Evolutionary conservation across 164 flowering plant genomes (phyloP), one percentile per base, ranked within the genome.

Genomic region (Piper longum): DNA sequence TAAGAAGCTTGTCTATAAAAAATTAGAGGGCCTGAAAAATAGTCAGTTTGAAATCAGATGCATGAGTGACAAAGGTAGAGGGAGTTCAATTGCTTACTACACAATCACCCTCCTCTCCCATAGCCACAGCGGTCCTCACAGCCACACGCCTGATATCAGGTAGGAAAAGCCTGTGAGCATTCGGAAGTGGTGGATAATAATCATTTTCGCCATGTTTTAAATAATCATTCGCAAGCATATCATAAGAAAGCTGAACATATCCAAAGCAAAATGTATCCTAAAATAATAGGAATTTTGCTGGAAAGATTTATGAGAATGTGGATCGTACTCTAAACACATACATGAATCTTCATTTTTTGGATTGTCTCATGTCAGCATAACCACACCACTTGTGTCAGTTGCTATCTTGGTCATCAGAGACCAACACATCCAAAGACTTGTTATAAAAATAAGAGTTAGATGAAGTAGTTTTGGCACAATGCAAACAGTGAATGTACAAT

Each of bases 101-200:
- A 80, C 89, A 72, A 73, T 93, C 99, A 18, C 97, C 99, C 80
- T 93, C 99, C 78, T 93, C 99, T 0, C 97, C 99, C 99, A 93
- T 90, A 66, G 99, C 99, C 70, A 90, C 97, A 44, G 96, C 99
- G 70, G 83, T 78, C 51, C 97, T 87, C 48, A 93, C 99, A 73
- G 99, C 99, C 62, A 90, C 97, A 56, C 87, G 78, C 71, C 99
- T 82, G 57, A 90, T 83, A 65, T 93, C 99, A 75, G 90, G 97
- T 69, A 93, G 68, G 71, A 93, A 90, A 48, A 93, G 81, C 69
- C 97, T 79, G 71, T 93, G 87, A 58, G 97, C 99, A 78, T 88
- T 93, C 54, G 86, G 77, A 67, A 93, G 97, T 60, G 99, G 97
- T 26, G 97, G 99, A 61, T 90, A 90, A 67, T 88, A 93, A 74